phyloP scores from a whole-genome alignment of 345 rosid species.

The Pugionium dolabratum region DNA sequence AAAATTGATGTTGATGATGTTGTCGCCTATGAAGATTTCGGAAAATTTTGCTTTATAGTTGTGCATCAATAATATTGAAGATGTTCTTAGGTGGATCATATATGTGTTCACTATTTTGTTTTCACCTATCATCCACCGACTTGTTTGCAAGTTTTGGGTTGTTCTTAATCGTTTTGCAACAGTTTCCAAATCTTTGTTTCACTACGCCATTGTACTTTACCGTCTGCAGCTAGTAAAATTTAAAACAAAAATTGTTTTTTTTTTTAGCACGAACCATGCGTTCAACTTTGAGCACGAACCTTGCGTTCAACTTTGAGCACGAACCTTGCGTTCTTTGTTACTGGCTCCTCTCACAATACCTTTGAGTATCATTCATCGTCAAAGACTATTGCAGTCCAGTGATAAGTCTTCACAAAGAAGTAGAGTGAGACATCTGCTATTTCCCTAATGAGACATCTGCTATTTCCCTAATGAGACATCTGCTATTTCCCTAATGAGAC shows the following conservation, averaged over 20 bases:
- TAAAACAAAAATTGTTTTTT: too few species aligned
- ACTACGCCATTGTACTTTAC: not conserved
- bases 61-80: too few species aligned
- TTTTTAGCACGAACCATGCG: not conserved
- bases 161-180: not conserved
- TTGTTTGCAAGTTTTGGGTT: not conserved
- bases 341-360: not conserved
- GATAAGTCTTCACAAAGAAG: not conserved
- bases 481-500: too few species aligned
- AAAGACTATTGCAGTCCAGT: not conserved
- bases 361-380: constrained; percentile 13
- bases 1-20: constrained; percentile 3
- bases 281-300: constrained; percentile 4
- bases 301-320: constrained; percentile 15
- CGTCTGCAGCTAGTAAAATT: not conserved
- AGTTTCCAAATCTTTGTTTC: not conserved
- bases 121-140: too few species aligned
- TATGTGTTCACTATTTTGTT: too few species aligned
- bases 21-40: not conserved
- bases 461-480: too few species aligned
- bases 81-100: too few species aligned
- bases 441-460: too few species aligned
- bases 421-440: not conserved
- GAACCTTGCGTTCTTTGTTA: not conserved
- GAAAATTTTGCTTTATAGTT: not conserved